These are phyloP conservation scores for Coniella lustricola DNA, from an alignment of 2,329 filamentous ascomycete genomes.

Conservation along the genomic window DNA sequence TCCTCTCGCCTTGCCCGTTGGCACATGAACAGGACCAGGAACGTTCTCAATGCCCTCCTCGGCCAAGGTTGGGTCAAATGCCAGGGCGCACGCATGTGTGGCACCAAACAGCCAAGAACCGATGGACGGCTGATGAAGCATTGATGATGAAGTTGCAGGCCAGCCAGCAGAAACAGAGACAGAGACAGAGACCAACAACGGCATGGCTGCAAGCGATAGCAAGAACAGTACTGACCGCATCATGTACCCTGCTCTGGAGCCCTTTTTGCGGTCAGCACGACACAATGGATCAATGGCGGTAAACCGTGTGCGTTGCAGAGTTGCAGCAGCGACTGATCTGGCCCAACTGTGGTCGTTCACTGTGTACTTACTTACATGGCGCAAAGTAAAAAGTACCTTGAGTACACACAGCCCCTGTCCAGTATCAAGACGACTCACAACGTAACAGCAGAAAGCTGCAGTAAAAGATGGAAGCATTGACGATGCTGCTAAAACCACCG, in stretches of 20 bases:
- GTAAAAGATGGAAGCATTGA: no score
- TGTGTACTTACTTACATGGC: no score
- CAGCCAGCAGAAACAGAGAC: not conserved
- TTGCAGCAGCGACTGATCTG: no score
- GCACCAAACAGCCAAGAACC: not conserved
- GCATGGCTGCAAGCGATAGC: not conserved
- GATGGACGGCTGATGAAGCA: not conserved
- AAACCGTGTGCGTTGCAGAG: conserved; percentile 2
- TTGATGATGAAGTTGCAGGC: not conserved
- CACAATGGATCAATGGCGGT: conserved; percentile 5
- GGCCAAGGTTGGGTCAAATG: no score
- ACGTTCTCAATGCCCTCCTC: not conserved
- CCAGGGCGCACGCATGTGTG: no score
- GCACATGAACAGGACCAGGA: no score
- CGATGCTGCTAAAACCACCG: no score
- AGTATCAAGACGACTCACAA: no score
- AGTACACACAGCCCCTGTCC: no score
- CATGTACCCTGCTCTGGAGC: not conserved
- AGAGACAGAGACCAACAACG: not conserved
- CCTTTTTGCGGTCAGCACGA: conserved; percentile 5
- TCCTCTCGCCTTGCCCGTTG: not conserved
- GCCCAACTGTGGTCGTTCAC: no score
- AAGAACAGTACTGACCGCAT: conserved; percentile 4
- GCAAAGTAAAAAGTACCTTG: no score
- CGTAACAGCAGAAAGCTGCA: no score